Percentiles rank a stretch among this genome's conserved stretches.
Evolutionary conservation across 805 yeast genomes (phyloP).

Genomic region (Isabelozyma heimii): DNA sequence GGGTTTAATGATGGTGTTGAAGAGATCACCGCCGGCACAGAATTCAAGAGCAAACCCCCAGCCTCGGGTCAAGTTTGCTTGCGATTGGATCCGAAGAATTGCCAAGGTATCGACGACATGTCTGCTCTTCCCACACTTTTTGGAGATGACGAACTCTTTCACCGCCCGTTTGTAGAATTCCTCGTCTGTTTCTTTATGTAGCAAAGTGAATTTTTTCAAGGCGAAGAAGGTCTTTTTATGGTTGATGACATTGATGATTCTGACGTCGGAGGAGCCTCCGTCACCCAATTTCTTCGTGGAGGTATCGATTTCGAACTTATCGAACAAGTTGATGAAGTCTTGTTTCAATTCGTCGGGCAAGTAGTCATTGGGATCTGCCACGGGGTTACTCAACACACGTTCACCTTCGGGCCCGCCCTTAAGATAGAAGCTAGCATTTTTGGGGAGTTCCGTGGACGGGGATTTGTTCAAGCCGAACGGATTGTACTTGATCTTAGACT

Average conservation of each 20-base stretch:
- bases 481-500: slow-evolving; percentile 54
- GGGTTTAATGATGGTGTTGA: slow-evolving; percentile 49
- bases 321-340: slow-evolving; percentile 46
- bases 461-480: slow-evolving; percentile 57
- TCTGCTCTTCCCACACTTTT: slow-evolving; percentile 48
- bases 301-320: slow-evolving; percentile 50
- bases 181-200: slow-evolving; percentile 59
- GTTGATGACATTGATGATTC: slow-evolving; percentile 34
- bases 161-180: slow-evolving; percentile 64
- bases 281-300: slow-evolving; percentile 53
- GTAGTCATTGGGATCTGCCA: slow-evolving; percentile 62
- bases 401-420: slow-evolving; percentile 40
- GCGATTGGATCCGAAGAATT: slow-evolving; percentile 55
- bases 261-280: slow-evolving; percentile 72
- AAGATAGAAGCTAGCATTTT: slow-evolving; percentile 25
- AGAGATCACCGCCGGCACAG: slow-evolving; percentile 62
- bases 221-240: slow-evolving; percentile 54
- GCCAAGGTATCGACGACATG: slow-evolving; percentile 60
- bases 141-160: slow-evolving; percentile 63
- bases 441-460: slow-evolving; percentile 21
- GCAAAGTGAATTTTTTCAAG: slow-evolving; percentile 59
- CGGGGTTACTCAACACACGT: slow-evolving; percentile 56
- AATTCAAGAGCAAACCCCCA: slow-evolving; percentile 76
- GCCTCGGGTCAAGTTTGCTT: slow-evolving; percentile 53
- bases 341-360: slow-evolving; percentile 56